phyloP scores from a whole-genome alignment of 1,139 yeast species.

The Hemisphaericaspora xylofermentans region DNA sequence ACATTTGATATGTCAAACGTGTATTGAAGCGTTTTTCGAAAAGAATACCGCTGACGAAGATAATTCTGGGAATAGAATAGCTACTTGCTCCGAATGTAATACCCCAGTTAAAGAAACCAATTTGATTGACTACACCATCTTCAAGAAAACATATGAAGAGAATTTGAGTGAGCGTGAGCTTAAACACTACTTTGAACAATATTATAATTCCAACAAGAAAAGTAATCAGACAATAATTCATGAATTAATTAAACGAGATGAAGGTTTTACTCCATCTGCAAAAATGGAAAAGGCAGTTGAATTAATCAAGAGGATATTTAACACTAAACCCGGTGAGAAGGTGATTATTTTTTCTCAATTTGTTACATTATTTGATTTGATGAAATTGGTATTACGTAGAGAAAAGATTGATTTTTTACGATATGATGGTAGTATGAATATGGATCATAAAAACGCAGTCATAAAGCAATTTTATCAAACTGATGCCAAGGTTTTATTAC shows the following conservation, averaged over 20 bases:
- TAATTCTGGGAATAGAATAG: conserved; percentile 35
- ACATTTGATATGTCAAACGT: conserved; percentile 64
- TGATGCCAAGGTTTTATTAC: conserved; percentile 53
- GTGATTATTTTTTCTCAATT: conserved; percentile 83
- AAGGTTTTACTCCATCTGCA: conserved; percentile 48
- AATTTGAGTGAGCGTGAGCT: conserved; percentile 11
- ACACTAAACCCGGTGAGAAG: conserved; percentile 53
- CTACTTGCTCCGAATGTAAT: conserved; percentile 56
- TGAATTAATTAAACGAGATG: conserved; percentile 29
- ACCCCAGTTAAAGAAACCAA: conserved; percentile 37
- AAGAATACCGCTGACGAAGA: conserved; percentile 33
- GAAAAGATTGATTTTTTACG: conserved; percentile 53
- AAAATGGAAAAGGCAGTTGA: conserved; percentile 54
- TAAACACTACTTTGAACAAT: conserved; percentile 9
- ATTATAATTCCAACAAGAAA: conserved; percentile 8
- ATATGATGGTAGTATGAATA: conserved; percentile 81
- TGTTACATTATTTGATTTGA: conserved; percentile 70
- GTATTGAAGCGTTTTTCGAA: conserved; percentile 55
- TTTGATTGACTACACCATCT: conserved; percentile 51
- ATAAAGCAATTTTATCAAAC: conserved; percentile 64
- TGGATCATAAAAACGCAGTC: conserved; percentile 60
- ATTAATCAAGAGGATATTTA: conserved; percentile 42
- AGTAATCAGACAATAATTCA: conserved; percentile 21
- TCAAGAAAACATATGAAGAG: conserved; percentile 44
- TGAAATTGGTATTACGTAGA: conserved; percentile 55